A percentile compares a stretch with the other conserved stretches of the same genome.
These are phyloP conservation scores for Trichoderma oligosporum DNA, from an alignment of 2,329 filamentous ascomycete genomes.

Conservation along the genomic window DNA sequence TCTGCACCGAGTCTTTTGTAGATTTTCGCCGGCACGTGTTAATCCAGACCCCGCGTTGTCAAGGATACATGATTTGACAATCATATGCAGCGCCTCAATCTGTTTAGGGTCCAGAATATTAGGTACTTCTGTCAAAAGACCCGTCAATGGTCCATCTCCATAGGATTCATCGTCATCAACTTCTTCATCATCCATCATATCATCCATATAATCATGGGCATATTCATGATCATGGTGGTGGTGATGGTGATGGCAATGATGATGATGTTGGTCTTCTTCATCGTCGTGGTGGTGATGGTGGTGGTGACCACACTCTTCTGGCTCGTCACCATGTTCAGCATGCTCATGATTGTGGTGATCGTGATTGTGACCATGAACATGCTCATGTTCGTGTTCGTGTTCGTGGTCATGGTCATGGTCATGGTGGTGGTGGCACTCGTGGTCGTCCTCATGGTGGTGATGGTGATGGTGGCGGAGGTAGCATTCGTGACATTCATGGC, in stretches of 20 bases:
- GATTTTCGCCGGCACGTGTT: slow-evolving; percentile 68
- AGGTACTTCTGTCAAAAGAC: slow-evolving; percentile 86
- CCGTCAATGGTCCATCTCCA: slow-evolving; percentile 72
- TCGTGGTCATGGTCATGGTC: slow-evolving; percentile 34
- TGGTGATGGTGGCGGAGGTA: slow-evolving; percentile 30
- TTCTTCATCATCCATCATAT: slow-evolving; percentile 63
- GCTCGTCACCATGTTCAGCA: slow-evolving; percentile 47
- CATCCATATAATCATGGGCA: slow-evolving; percentile 46
- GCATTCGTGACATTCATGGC: slow-evolving; percentile 34
- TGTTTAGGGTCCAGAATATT: slow-evolving; percentile 92
- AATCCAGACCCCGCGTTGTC: slow-evolving; percentile 70
- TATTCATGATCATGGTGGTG: slow-evolving; percentile 38
- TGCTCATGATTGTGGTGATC: slow-evolving; percentile 36
- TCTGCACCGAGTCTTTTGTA: slow-evolving; percentile 86
- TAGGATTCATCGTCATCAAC: slow-evolving; percentile 75
- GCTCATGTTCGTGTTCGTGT: slow-evolving; percentile 20
- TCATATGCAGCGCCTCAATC: slow-evolving; percentile 95
- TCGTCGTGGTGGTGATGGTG: slow-evolving; percentile 30
- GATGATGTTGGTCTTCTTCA: slow-evolving; percentile 29
- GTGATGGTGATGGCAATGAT: slow-evolving; percentile 32
- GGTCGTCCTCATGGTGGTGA: slow-evolving; percentile 45
- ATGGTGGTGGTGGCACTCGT: slow-evolving; percentile 37
- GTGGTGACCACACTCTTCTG: slow-evolving; percentile 47
- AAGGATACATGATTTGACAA: slow-evolving; percentile 91
- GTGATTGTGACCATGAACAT: slow-evolving; percentile 20